Base-by-base conservation (phyloP, 805 yeast species). In the Saccharomycopsis schoenii region DNA sequence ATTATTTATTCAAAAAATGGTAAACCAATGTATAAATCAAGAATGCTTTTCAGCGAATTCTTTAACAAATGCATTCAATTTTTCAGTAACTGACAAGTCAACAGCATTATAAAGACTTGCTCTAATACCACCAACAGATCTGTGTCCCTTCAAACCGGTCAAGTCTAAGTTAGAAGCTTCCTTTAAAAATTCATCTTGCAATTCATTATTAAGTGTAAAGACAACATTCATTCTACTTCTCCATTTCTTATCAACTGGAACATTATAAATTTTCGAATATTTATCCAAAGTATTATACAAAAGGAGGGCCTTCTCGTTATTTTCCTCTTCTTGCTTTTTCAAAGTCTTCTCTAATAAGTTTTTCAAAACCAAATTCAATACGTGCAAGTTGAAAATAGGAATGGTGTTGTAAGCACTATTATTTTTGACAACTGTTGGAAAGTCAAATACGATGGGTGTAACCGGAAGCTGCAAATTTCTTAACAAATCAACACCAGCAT, bases 81-180 rank as follows among this genome's bases (percentile, higher is more conserved):
- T 67, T 64, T 82, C 75, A 36, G 83, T 85, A 67, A 89, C 82
- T 24, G 80, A 77, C 56, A 82, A 74, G 4, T 84, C 72, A 58
- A 94, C 88, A 15, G 98, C 97, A 69, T 94, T 93, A 73, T 93
- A 92, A 60, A 91, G 76, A 14, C 97, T 91, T 15, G 96, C 92
- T 73, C 99, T 85, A 74, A 94, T 87, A 37, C 99, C 99, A 58
- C 98, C 98, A 54, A 93, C 98, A 3, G 97, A 89, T 72, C 98
- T 83, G 74, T 93, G 98, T 51, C 99, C 98, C 74, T 91, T 89
- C 69, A 93, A 79, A 6, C 97, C 98, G 4, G 84, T 76, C 64
- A 94, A 77, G 1, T 82, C 79, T 61, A 66, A 70, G 34, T 72
- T 80, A 25, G 76, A 79, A 2, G 97, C 96, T 56, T 78, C 84